Evolutionary conservation across 2,329 filamentous ascomycete species (phyloP).

Genomic region (Sporothrix protearum): DNA sequence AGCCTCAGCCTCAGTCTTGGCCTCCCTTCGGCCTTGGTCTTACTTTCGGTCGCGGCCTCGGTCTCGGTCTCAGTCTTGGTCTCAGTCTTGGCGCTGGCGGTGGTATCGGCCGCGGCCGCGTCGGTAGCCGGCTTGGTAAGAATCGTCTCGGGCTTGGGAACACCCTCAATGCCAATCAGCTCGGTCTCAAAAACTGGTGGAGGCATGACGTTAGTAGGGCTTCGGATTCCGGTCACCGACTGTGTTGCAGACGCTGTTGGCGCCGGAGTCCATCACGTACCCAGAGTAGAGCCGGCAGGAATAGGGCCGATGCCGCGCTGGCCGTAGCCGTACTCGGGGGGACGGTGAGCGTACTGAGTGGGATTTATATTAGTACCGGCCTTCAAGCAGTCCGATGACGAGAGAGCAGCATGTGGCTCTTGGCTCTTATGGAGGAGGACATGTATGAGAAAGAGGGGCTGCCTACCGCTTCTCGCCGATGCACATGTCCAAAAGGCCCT

Average conservation of each 20-base stretch:
- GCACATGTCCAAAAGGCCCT: constrained; percentile 90
- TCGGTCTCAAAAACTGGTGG: constrained; percentile 64
- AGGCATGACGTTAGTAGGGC: neutral
- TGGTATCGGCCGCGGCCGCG: constrained; percentile 33
- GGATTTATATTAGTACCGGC: neutral
- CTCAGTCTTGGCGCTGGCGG: constrained; percentile 30
- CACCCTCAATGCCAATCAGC: constrained; percentile 76
- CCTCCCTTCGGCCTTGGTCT: no score
- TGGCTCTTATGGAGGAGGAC: no score
- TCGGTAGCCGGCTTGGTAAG: constrained; percentile 40
- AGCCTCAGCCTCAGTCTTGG: constrained; percentile 36
- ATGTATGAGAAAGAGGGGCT: no score
- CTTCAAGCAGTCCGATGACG: neutral
- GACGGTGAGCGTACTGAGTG: constrained; percentile 70
- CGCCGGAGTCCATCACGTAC: constrained; percentile 43
- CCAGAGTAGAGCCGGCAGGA: constrained; percentile 71
- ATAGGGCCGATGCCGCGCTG: constrained; percentile 74
- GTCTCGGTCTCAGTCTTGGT: constrained; percentile 38
- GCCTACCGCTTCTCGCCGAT: constrained; percentile 79
- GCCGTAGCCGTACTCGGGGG: constrained; percentile 84
- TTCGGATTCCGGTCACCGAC: neutral
- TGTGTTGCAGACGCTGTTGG: neutral
- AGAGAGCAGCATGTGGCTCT: no score
- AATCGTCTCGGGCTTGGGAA: constrained; percentile 51
- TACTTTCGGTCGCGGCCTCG: constrained; percentile 33